These are phyloP conservation scores for Nakazawaea ambrosiae DNA, from an alignment of 805 yeast genomes.

Conservation along the genomic window DNA sequence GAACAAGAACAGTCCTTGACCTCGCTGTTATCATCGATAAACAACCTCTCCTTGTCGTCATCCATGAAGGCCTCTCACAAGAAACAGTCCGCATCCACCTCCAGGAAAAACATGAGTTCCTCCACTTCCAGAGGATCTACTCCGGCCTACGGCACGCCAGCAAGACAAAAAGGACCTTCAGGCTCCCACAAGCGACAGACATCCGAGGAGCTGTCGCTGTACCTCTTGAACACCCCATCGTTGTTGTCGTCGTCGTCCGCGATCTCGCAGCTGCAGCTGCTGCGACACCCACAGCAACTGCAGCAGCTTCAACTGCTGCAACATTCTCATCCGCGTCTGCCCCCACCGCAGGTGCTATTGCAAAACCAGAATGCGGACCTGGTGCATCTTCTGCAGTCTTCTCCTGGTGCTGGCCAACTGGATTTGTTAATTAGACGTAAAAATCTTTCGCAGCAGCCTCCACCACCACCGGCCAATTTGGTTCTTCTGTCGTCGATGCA, in stretches of 20 bases:
- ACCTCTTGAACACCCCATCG: neutral
- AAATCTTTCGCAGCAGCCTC: neutral
- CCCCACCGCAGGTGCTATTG: no score
- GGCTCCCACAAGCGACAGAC: neutral
- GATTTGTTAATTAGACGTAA: neutral
- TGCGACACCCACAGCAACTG: no score
- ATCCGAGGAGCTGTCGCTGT: neutral
- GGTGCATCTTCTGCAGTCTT: neutral
- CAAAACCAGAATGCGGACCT: no score
- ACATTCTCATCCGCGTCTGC: neutral
- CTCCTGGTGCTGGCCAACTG: neutral
- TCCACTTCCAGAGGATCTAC: conserved; percentile 4
- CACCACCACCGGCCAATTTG: conserved; percentile 3
- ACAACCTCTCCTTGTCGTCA: neutral
- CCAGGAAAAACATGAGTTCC: neutral
- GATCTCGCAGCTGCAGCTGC: neutral
- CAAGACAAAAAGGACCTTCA: neutral
- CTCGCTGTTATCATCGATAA: conserved; percentile 1
- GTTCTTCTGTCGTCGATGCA: conserved; percentile 9
- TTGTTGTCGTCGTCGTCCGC: neutral
- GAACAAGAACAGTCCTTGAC: conserved; percentile 11
- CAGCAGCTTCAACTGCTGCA: no score
- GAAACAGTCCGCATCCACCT: neutral
- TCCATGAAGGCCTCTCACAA: neutral
- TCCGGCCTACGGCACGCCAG: conserved; percentile 3